Evolutionary conservation across 345 rosid genomes (phyloP), one percentile per base, ranked within the genome.

Genomic region (Conringia planisiliqua): DNA sequence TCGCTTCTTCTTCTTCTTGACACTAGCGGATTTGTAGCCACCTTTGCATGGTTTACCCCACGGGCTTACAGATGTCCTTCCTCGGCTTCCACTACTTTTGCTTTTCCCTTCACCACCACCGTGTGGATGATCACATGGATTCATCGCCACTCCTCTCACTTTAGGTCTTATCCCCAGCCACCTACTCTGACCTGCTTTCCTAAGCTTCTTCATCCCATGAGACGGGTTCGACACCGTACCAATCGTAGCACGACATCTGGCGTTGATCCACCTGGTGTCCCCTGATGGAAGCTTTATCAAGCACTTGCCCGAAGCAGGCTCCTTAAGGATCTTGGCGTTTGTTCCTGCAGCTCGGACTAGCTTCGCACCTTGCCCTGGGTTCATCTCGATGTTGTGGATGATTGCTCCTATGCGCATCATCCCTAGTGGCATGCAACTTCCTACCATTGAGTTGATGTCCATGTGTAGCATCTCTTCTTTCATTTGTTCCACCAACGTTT

Each of bases 101-200:
- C 96, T 93, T 44, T 84, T 80, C 47, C 97, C 97, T 78, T 93
- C 98, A 73, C 98, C 98, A 60, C 98, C 97, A 80, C 97, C 96
- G n/a, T 89, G 97, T 63, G 97, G 96, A 82, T 93, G 97, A 78
- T 91, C 98, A 12, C 89, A 78, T 1, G 98, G 97, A 73, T 90
- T 90, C 93, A 87, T 91, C 0, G 95, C 96, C 68, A 87, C 92
- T 62, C 97, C 95, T 79, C 95, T 78, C 66, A 91, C 96, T 27
- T 79, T 83, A 0, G 97, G 97, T 66, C 97, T 83, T 58, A 86
- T 83, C 65, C 98, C 98, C 52, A 85, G 70, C 98, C 95, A 87
- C 30, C 96, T 78, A 79, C 85, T 87, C 55, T 94, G 90, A 61
- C 96, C 96, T 68, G 96, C 98, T 80, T 94, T 94, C 75, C 85